phyloP scores from a whole-genome alignment of 1,284 basidiomycete genomes.

The Ustilago vetiveriae region DNA sequence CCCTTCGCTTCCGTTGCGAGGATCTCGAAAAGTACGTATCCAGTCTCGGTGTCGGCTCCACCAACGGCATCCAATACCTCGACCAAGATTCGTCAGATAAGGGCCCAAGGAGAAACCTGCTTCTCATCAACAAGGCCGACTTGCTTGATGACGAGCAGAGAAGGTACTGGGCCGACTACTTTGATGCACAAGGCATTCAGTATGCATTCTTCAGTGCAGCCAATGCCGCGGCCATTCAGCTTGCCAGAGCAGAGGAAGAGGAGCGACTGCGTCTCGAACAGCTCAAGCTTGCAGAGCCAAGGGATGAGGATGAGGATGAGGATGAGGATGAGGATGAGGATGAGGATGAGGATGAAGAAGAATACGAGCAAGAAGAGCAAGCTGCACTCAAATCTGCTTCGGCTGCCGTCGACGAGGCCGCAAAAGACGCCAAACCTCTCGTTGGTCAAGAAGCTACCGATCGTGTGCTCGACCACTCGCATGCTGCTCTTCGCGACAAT shows the following conservation, averaged over 20 bases:
- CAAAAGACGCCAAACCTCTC: conserved; percentile 41
- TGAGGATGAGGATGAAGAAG: conserved; percentile 55
- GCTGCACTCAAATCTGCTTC: conserved; percentile 50
- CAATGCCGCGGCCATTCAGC: conserved; percentile 83
- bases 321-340: conserved; percentile 54
- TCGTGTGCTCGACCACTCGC: conserved; percentile 25
- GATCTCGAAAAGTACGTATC: conserved; percentile 65
- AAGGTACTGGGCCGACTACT: conserved; percentile 86
- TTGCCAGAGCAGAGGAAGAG: conserved; percentile 61
- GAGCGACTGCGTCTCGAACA: conserved; percentile 70
- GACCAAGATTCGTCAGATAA: conserved; percentile 76
- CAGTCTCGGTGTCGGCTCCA: conserved; percentile 75
- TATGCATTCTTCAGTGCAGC: conserved; percentile 98
- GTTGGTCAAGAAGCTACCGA: conserved; percentile 48
- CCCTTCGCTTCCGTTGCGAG: conserved; percentile 65
- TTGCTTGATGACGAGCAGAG: conserved; percentile 87
- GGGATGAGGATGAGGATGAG: conserved; percentile 48
- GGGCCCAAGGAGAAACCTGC: conserved; percentile 76
- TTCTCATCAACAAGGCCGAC: conserved; percentile 97
- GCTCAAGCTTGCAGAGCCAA: conserved; percentile 62
- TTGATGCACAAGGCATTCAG: conserved; percentile 80
- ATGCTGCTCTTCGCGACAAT: conserved; percentile 26
- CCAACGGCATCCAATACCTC: conserved; percentile 89
- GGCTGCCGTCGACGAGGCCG: conserved; percentile 34
- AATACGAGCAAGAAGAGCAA: conserved; percentile 57